These are phyloP conservation scores for Cladosporium austrohemisphaericum DNA, from an alignment of 2,329 filamentous ascomycete genomes.

Conservation along the genomic window DNA sequence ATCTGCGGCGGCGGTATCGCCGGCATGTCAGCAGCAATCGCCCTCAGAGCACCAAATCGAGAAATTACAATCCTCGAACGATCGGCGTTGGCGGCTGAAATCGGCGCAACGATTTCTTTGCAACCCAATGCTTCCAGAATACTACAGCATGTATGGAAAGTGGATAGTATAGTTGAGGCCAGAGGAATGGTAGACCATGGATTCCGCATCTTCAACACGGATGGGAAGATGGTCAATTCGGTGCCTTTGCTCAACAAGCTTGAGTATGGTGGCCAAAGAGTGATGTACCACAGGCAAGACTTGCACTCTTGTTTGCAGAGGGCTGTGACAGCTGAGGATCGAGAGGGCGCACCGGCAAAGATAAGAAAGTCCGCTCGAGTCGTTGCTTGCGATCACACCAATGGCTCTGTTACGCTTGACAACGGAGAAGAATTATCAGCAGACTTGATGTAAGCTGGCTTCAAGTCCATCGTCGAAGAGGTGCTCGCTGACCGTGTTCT, in stretches of 20 bases:
- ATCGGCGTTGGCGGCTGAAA: slow-evolving; percentile 32
- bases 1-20: slow-evolving; percentile 34
- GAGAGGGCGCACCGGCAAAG: slow-evolving; percentile 25
- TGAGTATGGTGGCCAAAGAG: slow-evolving; percentile 38
- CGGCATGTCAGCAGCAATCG: slow-evolving; percentile 33
- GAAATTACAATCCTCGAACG: slow-evolving; percentile 36
- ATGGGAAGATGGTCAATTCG: slow-evolving; percentile 32
- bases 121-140: slow-evolving; percentile 43
- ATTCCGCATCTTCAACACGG: slow-evolving; percentile 36
- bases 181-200: slow-evolving; percentile 36
- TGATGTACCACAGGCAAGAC: slow-evolving; percentile 43
- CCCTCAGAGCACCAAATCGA: slow-evolving; percentile 32
- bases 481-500: background rate
- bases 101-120: slow-evolving; percentile 41
- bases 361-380: slow-evolving; percentile 30
- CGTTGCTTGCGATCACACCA: slow-evolving; percentile 20
- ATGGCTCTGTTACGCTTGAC: slow-evolving; percentile 33
- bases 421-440: slow-evolving; percentile 29
- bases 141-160: slow-evolving; percentile 5
- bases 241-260: slow-evolving; percentile 30
- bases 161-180: slow-evolving; percentile 19
- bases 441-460: slow-evolving; percentile 29
- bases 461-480: background rate
- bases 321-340: slow-evolving; percentile 24
- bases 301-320: slow-evolving; percentile 34